Base-by-base conservation (phyloP, 2,329 filamentous ascomycete species). In the Trichoderma atroviride region DNA sequence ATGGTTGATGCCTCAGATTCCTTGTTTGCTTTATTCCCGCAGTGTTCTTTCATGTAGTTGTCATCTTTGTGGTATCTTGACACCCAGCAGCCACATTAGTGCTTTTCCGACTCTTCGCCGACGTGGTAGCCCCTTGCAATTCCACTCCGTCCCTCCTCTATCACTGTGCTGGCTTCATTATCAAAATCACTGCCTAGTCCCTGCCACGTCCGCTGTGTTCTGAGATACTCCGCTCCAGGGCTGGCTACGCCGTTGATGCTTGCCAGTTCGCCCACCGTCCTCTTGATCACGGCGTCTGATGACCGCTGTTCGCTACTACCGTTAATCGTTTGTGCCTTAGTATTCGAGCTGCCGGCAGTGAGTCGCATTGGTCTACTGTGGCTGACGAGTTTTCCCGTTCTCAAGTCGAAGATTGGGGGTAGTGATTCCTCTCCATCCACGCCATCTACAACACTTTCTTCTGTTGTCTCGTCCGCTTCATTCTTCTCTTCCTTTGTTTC, bases 121-220 rank as follows among this genome's bases (percentile, higher is more conserved):
- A 96, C 91, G 0, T 85, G 88, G 82, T 99, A 99, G 0, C 95
- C 96, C 75, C 92, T 89, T 40, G 96, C 96, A 69, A 98, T 89
- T 19, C 96, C 96, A 73, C 90, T 91, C 72, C 93, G 87, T 1
- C 96, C 96, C 80, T 97, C 90, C 76, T 97, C 93, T 69, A 99
- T 87, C 22, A 87, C 78, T 1, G 91, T 90, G 68, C 91, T 83
- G n/a, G 83, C 81, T 65, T 87, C 85, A 16, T 82, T 82, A n/a
- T 81, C 72, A 75, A 94, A 96, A 78, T 99, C 96, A 71, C 89
- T 97, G 0, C 96, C 96, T 29, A 99, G 81, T 0, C 96, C 96
- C 76, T 91, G 91, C 96, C 96, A 99, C 4, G 93, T 97, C 69
- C 96, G 83, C 75, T 94, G 88, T 4, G 91, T 92, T 37, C 91